A percentile compares a stretch with the other conserved stretches of the same genome.
phyloP scores from a whole-genome alignment of 2,329 filamentous ascomycete genomes.

The Colletotrichum filicis region DNA sequence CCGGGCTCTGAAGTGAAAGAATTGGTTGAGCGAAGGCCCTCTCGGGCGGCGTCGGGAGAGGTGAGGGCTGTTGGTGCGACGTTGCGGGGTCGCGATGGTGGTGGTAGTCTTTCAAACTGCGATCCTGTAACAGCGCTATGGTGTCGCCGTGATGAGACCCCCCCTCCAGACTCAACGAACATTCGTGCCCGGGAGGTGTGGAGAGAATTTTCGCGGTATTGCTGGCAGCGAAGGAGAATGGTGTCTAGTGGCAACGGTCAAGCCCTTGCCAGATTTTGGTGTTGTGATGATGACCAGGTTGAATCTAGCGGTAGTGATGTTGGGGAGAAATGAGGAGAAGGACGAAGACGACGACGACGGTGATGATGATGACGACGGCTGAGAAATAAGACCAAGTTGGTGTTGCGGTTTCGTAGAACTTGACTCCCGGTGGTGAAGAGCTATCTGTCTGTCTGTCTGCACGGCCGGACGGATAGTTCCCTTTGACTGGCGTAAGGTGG shows the following conservation, averaged over 20 bases:
- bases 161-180: constrained; percentile 44
- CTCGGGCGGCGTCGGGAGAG: constrained; percentile 57
- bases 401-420: constrained; percentile 25
- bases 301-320: background rate
- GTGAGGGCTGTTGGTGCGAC: constrained; percentile 32
- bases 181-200: constrained; percentile 38
- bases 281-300: background rate
- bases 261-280: background rate
- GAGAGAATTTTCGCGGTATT: constrained; percentile 34
- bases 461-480: constrained; percentile 24
- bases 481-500: constrained; percentile 28
- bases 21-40: constrained; percentile 65
- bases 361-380: constrained; percentile 14
- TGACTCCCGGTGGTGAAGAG: constrained; percentile 28
- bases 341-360: background rate
- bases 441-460: constrained; percentile 26
- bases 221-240: background rate
- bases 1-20: constrained; percentile 71
- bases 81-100: constrained; percentile 41
- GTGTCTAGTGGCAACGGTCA: constrained; percentile 16
- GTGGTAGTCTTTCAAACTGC: constrained; percentile 33
- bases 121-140: constrained; percentile 31
- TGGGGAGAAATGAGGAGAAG: background rate
- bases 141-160: constrained; percentile 30
- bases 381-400: constrained; percentile 9